Base-by-base conservation (phyloP, 2,329 filamentous ascomycete species). In the Xylariaceae sp. region DNA sequence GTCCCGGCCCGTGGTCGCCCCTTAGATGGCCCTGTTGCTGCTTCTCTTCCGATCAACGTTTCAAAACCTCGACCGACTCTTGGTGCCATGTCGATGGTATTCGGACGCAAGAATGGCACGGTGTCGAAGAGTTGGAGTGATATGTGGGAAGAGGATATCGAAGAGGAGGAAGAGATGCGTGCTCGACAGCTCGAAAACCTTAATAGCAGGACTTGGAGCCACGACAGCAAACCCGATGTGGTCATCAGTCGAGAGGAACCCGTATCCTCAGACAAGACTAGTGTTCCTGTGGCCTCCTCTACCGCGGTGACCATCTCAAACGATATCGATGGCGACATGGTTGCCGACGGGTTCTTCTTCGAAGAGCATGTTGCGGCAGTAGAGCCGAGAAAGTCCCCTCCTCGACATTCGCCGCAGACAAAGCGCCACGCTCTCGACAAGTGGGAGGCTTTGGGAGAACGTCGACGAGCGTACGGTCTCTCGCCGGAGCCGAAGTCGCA, bases 111-210 rank as follows among this genome's bases (percentile, higher is more conserved):
- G 59, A 76, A 79, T 47, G 84, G 90, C 31, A 70, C 76, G 33
- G 86, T 94, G 33, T 95, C 92, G 40, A 97, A 97, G 82, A 97
- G 92, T 71, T 98, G 92, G 92, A 95, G 89, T 57, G 92, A 98
- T 62, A 80, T 97, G 62, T 96, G 88, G 83, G 90, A 97, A 43
- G 90, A 97, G 62, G 90, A 97, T 38, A 69, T 72, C 31, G 88
- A 92, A 56, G 81, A 85, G 48, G 80, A 84, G 47, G 77, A 85
- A 52, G 76, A 83, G 53, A 78, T 83, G 56, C 73, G 73, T 46
- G 65, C 67, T 43, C 75, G 74, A 48, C 76, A 83, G 59, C 67
- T 77, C 40, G 65, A 73, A 44, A 68, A 80, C 59, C 71, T 84
- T 55, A 87, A 88, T 59, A 77, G 82, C 40, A 75, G 84, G 50